phyloP scores from a whole-genome alignment of 2,329 filamentous ascomycete species.

The Westerdykella sp. region DNA sequence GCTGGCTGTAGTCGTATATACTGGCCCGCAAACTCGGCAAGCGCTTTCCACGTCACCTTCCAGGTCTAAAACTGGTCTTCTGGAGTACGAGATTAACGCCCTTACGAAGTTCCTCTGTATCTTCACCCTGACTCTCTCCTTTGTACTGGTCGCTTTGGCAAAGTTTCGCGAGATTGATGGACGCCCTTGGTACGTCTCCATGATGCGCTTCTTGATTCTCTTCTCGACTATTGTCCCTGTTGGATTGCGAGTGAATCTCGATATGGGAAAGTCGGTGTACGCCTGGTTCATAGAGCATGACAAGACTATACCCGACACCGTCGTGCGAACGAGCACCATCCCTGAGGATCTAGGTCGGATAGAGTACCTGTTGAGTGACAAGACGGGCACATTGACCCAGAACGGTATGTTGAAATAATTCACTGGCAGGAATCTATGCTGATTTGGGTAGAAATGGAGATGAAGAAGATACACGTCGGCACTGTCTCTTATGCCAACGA shows the following conservation, averaged over 20 bases:
- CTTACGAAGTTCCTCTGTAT: slow-evolving; percentile 92
- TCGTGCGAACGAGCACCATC: slow-evolving; percentile 94
- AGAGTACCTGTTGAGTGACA: slow-evolving; percentile 93
- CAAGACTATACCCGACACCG: slow-evolving; percentile 79
- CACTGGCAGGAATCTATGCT: slow-evolving; percentile 2
- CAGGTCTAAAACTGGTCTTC: slow-evolving; percentile 83
- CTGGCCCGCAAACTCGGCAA: slow-evolving; percentile 86
- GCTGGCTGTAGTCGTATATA: slow-evolving; percentile 87
- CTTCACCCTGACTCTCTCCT: slow-evolving; percentile 77
- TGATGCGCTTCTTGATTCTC: slow-evolving; percentile 94
- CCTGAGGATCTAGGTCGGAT: slow-evolving; percentile 93
- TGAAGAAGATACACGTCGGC: slow-evolving; percentile 97
- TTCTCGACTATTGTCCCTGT: slow-evolving; percentile 99
- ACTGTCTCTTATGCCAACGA: slow-evolving; percentile 98
- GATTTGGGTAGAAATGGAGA: slow-evolving; percentile 69
- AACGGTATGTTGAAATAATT: slow-evolving; percentile 52
- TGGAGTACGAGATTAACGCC: slow-evolving; percentile 96
- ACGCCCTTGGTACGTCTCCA: slow-evolving; percentile 85
- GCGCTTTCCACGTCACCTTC: slow-evolving; percentile 88
- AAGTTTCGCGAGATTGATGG: slow-evolving; percentile 64
- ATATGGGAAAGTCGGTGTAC: slow-evolving; percentile 95
- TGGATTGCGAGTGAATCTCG: slow-evolving; percentile 89
- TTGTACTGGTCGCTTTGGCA: slow-evolving; percentile 81
- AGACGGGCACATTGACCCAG: slow-evolving; percentile 95
- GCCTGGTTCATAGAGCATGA: slow-evolving; percentile 93